Percentiles rank a stretch among this genome's conserved stretches.
Conservation (phyloP, 2,329 filamentous ascomycete species). For the Beauveria sp. region DNA sequence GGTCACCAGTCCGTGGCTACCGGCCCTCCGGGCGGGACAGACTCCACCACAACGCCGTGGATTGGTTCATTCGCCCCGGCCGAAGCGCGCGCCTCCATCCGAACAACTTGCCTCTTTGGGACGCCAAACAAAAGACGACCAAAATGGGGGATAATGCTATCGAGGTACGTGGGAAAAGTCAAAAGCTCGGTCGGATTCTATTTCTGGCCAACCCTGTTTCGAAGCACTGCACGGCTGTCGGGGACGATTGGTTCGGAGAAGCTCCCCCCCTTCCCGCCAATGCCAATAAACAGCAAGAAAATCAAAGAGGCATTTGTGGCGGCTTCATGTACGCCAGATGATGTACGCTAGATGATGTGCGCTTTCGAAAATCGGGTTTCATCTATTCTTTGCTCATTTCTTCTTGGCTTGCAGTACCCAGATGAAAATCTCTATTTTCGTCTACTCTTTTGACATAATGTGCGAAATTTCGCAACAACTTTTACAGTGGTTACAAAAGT, state of each 20-base stretch:
- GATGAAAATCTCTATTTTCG: no score
- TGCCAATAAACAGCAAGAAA: not conserved
- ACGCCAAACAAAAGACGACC: not conserved
- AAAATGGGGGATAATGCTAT: not conserved
- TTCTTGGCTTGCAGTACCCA: no score
- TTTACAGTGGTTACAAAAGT: no score
- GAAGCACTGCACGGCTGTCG: not conserved
- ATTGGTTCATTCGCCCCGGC: not conserved
- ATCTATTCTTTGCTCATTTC: no score
- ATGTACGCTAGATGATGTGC: no score
- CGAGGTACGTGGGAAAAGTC: no score
- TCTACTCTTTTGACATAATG: no score
- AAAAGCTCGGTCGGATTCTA: not conserved
- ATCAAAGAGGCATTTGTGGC: not conserved
- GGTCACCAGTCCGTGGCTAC: no score
- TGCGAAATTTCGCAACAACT: no score
- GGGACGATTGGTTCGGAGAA: not conserved
- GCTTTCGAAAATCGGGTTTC: no score
- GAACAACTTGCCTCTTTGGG: slow-evolving; percentile 1
- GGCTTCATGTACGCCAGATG: not conserved
- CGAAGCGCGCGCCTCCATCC: slow-evolving; percentile 9
- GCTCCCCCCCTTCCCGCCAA: no score
- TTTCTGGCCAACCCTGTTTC: slow-evolving; percentile 5
- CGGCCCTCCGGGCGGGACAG: not conserved
- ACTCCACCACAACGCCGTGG: not conserved